Percentiles rank a stretch among this genome's conserved stretches.
These are phyloP conservation scores for Reticulascus tulasneorum DNA, from an alignment of 2,329 filamentous ascomycete genomes.

Conservation along the genomic window DNA sequence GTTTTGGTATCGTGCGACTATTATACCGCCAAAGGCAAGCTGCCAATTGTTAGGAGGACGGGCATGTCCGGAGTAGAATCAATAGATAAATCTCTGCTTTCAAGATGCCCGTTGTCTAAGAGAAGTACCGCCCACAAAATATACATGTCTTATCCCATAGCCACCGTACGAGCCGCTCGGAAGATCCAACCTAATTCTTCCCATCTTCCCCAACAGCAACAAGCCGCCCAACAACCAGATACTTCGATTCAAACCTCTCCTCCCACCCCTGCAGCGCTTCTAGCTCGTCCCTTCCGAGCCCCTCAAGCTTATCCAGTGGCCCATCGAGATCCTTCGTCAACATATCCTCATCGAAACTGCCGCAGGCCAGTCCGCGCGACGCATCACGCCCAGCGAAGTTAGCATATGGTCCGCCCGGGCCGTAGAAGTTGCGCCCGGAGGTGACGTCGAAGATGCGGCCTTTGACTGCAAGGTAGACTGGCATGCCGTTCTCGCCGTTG, in stretches of 20 bases:
- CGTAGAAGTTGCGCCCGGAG: constrained; percentile 87
- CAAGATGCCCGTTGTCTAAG: too few species aligned
- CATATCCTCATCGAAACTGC: constrained; percentile 94
- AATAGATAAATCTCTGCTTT: too few species aligned
- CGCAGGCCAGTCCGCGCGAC: constrained; percentile 78
- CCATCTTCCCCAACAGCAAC: constrained; percentile 50
- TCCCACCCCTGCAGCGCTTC: constrained; percentile 89
- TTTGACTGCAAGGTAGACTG: constrained; percentile 87
- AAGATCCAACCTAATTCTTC: too few species aligned
- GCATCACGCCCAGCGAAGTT: constrained; percentile 96
- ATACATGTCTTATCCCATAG: too few species aligned
- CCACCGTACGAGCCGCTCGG: too few species aligned
- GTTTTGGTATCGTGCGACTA: too few species aligned
- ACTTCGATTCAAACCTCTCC: constrained; percentile 89
- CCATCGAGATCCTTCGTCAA: constrained; percentile 85
- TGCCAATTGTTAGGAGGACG: too few species aligned
- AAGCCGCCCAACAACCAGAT: constrained; percentile 86
- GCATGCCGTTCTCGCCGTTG: constrained; percentile 69
- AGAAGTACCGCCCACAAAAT: too few species aligned
- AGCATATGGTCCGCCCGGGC: constrained; percentile 87
- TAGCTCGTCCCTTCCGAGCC: constrained; percentile 68
- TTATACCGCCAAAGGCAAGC: too few species aligned
- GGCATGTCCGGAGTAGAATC: too few species aligned
- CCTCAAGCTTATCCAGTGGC: constrained; percentile 72
- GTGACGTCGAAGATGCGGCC: constrained; percentile 90